Evolutionary conservation across 768 basidiomycete species (phyloP).

Genomic region (Termitomyces sp.): DNA sequence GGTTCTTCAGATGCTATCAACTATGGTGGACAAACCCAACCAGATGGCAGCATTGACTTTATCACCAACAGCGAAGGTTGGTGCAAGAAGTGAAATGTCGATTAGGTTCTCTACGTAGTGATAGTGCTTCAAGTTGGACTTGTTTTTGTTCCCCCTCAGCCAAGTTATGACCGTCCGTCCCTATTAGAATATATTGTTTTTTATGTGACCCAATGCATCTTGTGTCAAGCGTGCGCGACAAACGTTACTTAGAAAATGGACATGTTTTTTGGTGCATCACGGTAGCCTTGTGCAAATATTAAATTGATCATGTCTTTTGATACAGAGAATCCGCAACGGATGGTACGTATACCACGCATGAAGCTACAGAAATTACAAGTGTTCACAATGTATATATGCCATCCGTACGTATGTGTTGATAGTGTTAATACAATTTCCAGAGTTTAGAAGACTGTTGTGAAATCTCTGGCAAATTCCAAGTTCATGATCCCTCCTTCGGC

Average conservation of each 20-base stretch:
- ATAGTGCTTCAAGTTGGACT: no score
- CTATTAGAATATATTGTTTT: background rate
- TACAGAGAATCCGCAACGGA: background rate
- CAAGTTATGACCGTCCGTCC: background rate
- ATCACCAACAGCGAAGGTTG: slow-evolving; percentile 37
- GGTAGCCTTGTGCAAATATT: background rate
- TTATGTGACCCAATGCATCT: no score
- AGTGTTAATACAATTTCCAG: background rate
- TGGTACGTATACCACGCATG: background rate
- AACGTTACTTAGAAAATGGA: no score
- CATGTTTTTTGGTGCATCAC: background rate
- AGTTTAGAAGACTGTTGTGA: slow-evolving; percentile 44
- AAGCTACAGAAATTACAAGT: background rate
- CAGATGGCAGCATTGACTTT: slow-evolving; percentile 33
- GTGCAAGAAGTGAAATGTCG: slow-evolving; percentile 23
- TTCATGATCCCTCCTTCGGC: slow-evolving; percentile 40
- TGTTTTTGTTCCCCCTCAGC: no score
- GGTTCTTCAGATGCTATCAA: slow-evolving; percentile 30
- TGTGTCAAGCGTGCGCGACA: background rate
- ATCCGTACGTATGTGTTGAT: background rate
- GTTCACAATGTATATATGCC: background rate
- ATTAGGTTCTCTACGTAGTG: background rate
- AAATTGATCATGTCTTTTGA: background rate
- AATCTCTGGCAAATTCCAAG: slow-evolving; percentile 51
- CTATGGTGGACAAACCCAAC: slow-evolving; percentile 36